Conservation (phyloP, 2,329 filamentous ascomycete species). For the Hymenoscyphus fructigenus region DNA sequence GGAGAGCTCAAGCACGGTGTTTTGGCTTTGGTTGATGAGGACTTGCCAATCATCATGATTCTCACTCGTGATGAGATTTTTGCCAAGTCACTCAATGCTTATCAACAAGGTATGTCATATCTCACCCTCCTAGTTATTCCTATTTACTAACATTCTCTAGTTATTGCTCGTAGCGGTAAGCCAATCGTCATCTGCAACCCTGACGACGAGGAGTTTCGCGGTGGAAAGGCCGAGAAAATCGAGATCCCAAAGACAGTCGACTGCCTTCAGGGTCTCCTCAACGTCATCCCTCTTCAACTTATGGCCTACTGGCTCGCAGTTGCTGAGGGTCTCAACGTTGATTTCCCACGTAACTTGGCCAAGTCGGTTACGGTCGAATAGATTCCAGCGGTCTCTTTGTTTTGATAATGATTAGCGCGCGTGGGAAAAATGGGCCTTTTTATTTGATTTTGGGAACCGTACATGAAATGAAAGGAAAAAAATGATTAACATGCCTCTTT, state of each 20-base stretch:
- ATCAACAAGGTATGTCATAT: constrained; percentile 78
- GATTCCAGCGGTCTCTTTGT: constrained; percentile 10
- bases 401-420: constrained; percentile 13
- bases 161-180: constrained; percentile 92
- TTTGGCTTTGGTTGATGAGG: constrained; percentile 93
- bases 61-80: constrained; percentile 94
- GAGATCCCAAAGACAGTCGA: constrained; percentile 96
- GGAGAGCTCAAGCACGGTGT: constrained; percentile 99
- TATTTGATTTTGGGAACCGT: neutral
- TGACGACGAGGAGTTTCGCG: constrained; percentile 82
- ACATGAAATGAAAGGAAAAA: neutral
- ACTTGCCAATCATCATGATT: constrained; percentile 99
- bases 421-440: constrained; percentile 2
- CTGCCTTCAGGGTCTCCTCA: constrained; percentile 91
- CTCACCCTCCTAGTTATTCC: neutral
- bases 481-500: neutral
- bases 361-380: constrained; percentile 99
- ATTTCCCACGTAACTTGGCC: constrained; percentile 97
- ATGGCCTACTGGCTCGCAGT: constrained; percentile 99
- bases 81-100: constrained; percentile 98
- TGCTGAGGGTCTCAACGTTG: constrained; percentile 92
- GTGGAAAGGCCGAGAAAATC: constrained; percentile 90
- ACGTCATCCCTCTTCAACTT: constrained; percentile 95
- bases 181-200: constrained; percentile 99
- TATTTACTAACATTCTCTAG: constrained; percentile 47